Conservation (phyloP, 192 early-diverging fungal genomes). For the Blastocladiella britannica region DNA sequence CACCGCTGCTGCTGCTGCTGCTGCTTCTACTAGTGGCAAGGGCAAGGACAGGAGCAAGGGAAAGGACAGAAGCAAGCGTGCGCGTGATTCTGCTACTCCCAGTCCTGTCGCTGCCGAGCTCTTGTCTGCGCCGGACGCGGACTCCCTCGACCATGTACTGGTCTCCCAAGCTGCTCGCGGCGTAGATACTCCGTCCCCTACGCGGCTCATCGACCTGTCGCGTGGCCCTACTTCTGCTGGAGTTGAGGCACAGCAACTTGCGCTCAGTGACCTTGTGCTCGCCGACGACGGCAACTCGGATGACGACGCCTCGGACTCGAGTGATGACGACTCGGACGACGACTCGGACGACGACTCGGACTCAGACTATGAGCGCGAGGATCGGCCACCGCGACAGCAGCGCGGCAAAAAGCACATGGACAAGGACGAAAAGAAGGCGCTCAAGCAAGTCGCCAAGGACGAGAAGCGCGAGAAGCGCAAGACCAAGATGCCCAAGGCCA, state of each 20-base stretch:
- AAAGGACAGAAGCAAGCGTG: background rate
- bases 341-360: constrained; percentile 22
- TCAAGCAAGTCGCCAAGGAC: constrained; percentile 72
- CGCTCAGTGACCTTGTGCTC: background rate
- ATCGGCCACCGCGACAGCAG: constrained; percentile 17
- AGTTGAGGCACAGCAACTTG: too few relatives aligned
- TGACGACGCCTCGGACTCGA: background rate
- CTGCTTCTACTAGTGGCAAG: too few relatives aligned
- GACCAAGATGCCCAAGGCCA: constrained; percentile 82
- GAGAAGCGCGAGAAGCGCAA: constrained; percentile 79
- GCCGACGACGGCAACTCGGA: background rate
- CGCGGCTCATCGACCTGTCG: too few relatives aligned
- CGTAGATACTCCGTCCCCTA: too few relatives aligned
- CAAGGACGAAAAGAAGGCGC: constrained; percentile 70
- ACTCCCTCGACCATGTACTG: background rate
- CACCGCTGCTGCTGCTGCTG: background rate
- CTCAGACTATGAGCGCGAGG: constrained; percentile 12
- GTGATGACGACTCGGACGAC: constrained; percentile 15
- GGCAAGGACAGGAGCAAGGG: constrained; percentile 8
- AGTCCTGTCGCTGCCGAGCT: too few relatives aligned
- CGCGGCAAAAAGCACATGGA: constrained; percentile 61
- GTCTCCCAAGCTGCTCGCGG: background rate
- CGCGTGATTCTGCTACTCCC: constrained; percentile 1
- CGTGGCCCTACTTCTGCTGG: too few relatives aligned
- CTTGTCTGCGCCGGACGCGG: background rate